Evolutionary conservation across 2,329 filamentous ascomycete genomes (phyloP), one percentile per base, ranked within the genome.

Genomic region (Botryotinia convoluta): DNA sequence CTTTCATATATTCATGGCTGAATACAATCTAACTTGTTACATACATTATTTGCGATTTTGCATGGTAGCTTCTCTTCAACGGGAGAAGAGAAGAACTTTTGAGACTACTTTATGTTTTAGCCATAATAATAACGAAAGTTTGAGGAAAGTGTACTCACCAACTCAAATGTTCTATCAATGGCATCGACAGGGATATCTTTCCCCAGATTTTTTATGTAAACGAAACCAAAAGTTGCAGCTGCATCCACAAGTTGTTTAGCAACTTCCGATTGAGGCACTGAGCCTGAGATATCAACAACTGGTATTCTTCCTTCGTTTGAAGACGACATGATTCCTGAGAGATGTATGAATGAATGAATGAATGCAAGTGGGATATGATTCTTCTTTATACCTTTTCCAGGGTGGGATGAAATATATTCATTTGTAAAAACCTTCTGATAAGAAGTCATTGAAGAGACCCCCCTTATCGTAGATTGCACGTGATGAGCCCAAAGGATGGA

Each of bases 151-250:
- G 77, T 85, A 96, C 94, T 77, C 85, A 96, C 94, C 80, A 97
- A 82, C 22, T 87, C 84, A 84, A 98, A 98, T 14, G 92, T 91
- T 62, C 85, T 84, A 16, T 92, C 86, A 59, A 98, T 89, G 71
- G 91, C 87, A 42, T 87, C 83, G 0, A 86, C 83, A 0, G 91
- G 85, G 65, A 98, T 93, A 74, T 92, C 89, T 20, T 86, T 85
- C 61, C 90, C 91, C 35, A 89, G 87, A 79, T 93, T 95, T 80
- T 90, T 91, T 79, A 98, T 90, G 81, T 96, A 98, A 75, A 98
- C 89, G 82, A 98, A 98, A 75, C 95, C 95, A 83, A 94, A 92
- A 71, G 91, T 90, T 54, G 90, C 88, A 3, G 94, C 95, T 1
- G 95, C 95, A 74, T 92, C 88, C 60, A 98, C 89, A 60, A 98